Evolutionary conservation across 2,329 filamentous ascomycete genomes (phyloP), one percentile per base, ranked within the genome.

Genomic region (Periconia sp.): DNA sequence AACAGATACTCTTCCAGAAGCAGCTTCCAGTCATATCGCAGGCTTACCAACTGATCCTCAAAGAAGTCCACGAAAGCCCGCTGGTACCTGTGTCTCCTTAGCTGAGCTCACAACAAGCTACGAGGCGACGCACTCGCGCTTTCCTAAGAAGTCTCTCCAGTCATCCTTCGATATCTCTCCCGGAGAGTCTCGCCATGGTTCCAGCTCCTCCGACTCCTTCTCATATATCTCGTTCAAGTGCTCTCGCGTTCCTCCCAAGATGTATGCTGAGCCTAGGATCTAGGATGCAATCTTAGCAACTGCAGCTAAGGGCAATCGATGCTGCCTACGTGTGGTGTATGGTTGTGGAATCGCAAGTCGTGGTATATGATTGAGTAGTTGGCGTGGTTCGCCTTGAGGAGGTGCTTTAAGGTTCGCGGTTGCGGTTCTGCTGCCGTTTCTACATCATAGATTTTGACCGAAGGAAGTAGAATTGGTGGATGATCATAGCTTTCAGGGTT

Each of bases 51-150:
- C 60, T 90, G 84, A 66, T 99, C 94, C 68, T 99, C 94, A 64
- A 95, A 97, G 66, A 94, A 97, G 67, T 99, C 92, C 42, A 99
- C 78, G 63, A 86, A 99, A 1, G 91, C 92, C 46, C 92, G 82
- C 70, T 99, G 90, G 63, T 95, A 96, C 50, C 77, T 83, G 58
- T 22, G 13, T 13, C 5, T 4, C 22, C 32, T 64, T 25, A 61
- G 52, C 30, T 39, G 13, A 25, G 35, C 9, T 22, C 12, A 19
- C 13, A 4, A n/a, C 15, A 11, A 9, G 7, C 3, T n/a, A 19
- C 25, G 5, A 8, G 18, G 3, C 25, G 21, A 61, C 76, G 40
- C 72, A 85, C 78, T 82, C 75, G 66, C 80, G 80, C 65, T 90
- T 83, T 16, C 92, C 92, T 22, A 96, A 69, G 59, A 84, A 94